Conservation (phyloP, 2,329 filamentous ascomycete genomes). For the Aspergillaceae sp. region DNA sequence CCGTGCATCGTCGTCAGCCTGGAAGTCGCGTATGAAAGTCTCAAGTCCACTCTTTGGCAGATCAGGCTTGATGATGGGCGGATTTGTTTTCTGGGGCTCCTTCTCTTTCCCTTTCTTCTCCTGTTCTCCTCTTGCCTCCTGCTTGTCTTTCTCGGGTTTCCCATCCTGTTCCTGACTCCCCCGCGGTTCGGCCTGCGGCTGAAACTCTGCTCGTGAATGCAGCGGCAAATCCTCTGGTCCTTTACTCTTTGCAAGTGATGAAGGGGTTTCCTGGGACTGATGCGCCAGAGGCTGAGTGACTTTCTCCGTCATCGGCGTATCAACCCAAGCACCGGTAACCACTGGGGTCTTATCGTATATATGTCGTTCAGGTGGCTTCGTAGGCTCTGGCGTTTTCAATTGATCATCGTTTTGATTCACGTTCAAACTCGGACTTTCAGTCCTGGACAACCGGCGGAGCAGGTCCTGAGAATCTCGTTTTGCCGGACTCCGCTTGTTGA, state of each 20-base stretch:
- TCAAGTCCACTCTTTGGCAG: conserved; percentile 36
- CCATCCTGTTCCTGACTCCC: background rate
- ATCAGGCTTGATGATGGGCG: conserved; percentile 26
- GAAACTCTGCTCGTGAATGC: conserved; percentile 5
- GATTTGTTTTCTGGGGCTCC: conserved; percentile 11
- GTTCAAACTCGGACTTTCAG: conserved; percentile 21
- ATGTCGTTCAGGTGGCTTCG: conserved; percentile 21
- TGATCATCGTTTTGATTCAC: conserved; percentile 17
- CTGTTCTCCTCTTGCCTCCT: background rate
- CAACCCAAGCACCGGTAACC: conserved; percentile 40
- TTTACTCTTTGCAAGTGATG: conserved; percentile 8
- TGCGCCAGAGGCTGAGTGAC: conserved; percentile 16
- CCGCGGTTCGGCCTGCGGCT: conserved; percentile 2
- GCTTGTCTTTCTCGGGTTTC: background rate
- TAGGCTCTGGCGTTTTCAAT: conserved; percentile 26
- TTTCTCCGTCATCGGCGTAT: conserved; percentile 38
- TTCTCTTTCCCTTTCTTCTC: conserved; percentile 5
- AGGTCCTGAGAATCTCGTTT: conserved; percentile 34
- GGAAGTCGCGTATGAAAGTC: conserved; percentile 34
- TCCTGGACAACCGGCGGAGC: conserved; percentile 34
- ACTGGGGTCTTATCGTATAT: conserved; percentile 37
- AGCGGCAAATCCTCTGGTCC: conserved; percentile 1
- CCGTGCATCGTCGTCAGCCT: conserved; percentile 29
- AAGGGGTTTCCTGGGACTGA: conserved; percentile 17
- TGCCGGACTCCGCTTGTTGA: conserved; percentile 20